Evolutionary conservation across 352 stramenopile species (phyloP), one percentile per base, ranked within the genome.

Genomic region (Saprolegnia diclina): DNA sequence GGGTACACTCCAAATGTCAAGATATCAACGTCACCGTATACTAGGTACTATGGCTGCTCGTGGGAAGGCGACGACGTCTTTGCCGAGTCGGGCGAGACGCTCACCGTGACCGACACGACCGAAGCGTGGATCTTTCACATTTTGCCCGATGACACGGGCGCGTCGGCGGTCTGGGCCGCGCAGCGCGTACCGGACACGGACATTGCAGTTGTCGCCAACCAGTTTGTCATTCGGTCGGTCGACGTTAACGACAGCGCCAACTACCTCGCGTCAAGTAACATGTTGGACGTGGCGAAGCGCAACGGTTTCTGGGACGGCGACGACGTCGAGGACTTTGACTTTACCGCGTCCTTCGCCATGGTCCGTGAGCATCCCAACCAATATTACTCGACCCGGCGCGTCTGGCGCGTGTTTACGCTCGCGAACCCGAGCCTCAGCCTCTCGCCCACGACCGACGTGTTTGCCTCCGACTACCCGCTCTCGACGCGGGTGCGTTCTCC

Each of bases 51-150:
- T 71, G 92, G 91, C 48, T 89, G 82, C 54, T 77, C 81, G 45
- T 96, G 88, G 88, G 87, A 96, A 72, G 81, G 79, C 7, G 73
- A 83, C 0, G 66, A 64, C 52, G 72, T 82, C 21, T 86, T 83
- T 62, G 79, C 79, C 56, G 89, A 96, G 67, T 89, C 82, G 40
- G 90, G 85, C 11, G 94, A 98, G 77, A 85, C 87, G 26, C 81
- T 98, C 22, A 96, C 83, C 1, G 88, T 98, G 13, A 90, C 81
- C 1, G 95, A 98, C 75, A 78, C 81, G 3, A 79, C 81, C n/a
- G 91, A 98, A 65, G 91, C 83, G 37, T 98, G 94, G 94, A 90
- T 98, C 59, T 98, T 98, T 74, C 95, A 98, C 74, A 97, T 98
- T 56, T 62, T 98, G 42, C 88, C 92, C 0, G 93, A 98, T 70